phyloP scores from a whole-genome alignment of 2,329 filamentous ascomycete genomes.

The Cryphonectria carpinicola region DNA sequence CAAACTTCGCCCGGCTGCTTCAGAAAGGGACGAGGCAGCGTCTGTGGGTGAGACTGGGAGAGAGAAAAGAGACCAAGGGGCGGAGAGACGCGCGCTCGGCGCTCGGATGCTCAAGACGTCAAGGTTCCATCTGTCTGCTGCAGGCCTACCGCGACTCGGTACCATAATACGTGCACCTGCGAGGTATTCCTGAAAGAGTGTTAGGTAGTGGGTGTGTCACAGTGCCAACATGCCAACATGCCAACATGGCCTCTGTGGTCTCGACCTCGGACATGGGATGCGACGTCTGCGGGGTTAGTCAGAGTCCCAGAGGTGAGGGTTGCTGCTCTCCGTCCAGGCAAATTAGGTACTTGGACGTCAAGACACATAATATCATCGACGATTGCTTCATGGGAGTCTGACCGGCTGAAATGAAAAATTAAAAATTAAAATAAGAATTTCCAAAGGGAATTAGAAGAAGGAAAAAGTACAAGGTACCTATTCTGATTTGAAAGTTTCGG shows the following conservation, averaged over 20 bases:
- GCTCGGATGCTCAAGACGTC: slow-evolving; percentile 18
- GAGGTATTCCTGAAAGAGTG: slow-evolving; percentile 18
- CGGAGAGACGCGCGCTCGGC: slow-evolving; percentile 10
- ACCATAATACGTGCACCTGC: slow-evolving; percentile 17
- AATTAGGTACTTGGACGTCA: not conserved
- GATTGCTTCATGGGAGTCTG: not conserved
- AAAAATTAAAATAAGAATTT: no score
- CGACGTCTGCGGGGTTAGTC: not conserved
- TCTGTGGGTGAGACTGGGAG: slow-evolving; percentile 15
- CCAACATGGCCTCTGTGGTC: not conserved
- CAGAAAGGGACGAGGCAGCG: slow-evolving; percentile 19
- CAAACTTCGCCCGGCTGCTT: slow-evolving; percentile 24
- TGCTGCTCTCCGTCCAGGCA: not conserved
- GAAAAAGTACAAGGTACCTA: not conserved
- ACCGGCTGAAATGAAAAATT: no score
- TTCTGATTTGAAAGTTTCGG: not conserved
- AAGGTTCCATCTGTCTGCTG: not conserved
- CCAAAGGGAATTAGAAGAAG: no score
- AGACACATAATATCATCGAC: not conserved
- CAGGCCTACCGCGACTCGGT: slow-evolving; percentile 1
- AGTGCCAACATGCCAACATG: not conserved
- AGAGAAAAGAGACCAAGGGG: no score
- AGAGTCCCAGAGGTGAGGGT: not conserved
- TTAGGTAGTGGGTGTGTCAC: slow-evolving; percentile 11
- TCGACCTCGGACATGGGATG: not conserved